phyloP scores from a whole-genome alignment of 2,329 filamentous ascomycete species.

The Fusarium sp. region DNA sequence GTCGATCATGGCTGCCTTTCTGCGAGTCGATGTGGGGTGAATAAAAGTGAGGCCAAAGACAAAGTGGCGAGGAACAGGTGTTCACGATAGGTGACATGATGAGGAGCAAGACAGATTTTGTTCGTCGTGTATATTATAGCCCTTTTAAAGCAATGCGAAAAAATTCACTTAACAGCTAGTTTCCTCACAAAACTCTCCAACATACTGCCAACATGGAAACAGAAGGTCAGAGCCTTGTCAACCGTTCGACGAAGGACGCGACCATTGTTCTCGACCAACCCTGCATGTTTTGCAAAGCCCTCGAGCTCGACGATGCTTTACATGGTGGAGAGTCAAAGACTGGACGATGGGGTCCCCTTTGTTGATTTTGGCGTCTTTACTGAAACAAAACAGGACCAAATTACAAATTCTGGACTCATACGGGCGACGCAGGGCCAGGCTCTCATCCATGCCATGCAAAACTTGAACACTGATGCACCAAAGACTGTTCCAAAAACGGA shows the following conservation, averaged over 20 bases:
- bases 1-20: too few species aligned
- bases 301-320: not conserved
- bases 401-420: not conserved
- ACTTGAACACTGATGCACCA: not conserved
- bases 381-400: not conserved
- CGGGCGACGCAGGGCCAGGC: rapidly evolving
- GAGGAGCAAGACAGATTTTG: too few species aligned
- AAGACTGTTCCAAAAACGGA: not conserved
- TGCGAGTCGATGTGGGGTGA: too few species aligned
- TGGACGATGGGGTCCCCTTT: not conserved
- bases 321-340: not conserved
- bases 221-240: not conserved
- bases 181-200: too few species aligned
- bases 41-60: too few species aligned
- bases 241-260: not conserved
- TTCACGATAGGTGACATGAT: too few species aligned
- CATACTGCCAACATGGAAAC: rapidly evolving
- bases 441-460: not conserved
- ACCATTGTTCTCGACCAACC: not conserved
- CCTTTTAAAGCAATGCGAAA: too few species aligned
- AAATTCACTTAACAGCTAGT: too few species aligned
- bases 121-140: too few species aligned
- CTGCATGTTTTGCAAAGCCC: not conserved
- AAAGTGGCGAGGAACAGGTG: too few species aligned
- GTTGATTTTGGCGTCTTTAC: not conserved